Evolutionary conservation across 805 yeast species (phyloP).

Genomic region (Soucietia sequanensis): DNA sequence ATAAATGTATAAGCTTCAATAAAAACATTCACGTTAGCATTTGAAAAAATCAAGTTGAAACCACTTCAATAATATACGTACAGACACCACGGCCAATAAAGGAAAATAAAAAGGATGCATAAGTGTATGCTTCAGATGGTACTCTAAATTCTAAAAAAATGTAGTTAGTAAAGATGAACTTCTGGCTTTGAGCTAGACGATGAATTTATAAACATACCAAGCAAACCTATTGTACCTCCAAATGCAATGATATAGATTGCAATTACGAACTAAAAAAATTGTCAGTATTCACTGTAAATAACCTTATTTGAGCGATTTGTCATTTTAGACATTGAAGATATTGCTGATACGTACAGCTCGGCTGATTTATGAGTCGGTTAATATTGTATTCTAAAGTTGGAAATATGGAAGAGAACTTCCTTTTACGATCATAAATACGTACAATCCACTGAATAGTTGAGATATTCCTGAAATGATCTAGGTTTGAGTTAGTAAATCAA

Average conservation of each 20-base stretch:
- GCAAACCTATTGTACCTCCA: constrained; percentile 52
- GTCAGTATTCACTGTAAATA: too few relatives aligned
- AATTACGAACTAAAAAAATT: constrained; percentile 52
- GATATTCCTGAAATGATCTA: constrained; percentile 49
- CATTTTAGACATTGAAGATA: too few relatives aligned
- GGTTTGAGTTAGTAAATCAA: constrained; percentile 9
- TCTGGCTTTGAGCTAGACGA: neutral
- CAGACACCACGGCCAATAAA: constrained; percentile 74
- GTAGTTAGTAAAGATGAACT: constrained; percentile 11
- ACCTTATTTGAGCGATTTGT: too few relatives aligned
- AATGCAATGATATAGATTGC: constrained; percentile 58
- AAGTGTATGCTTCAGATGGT: constrained; percentile 62
- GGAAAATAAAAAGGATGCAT: constrained; percentile 66
- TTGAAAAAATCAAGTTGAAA: too few relatives aligned
- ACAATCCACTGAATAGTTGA: constrained; percentile 51
- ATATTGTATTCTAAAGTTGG: too few relatives aligned
- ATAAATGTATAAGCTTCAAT: constrained; percentile 35
- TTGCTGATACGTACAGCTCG: too few relatives aligned
- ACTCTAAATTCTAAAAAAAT: constrained; percentile 42
- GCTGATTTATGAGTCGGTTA: too few relatives aligned
- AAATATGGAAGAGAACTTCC: too few relatives aligned
- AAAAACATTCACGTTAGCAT: neutral
- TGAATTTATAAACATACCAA: constrained; percentile 33
- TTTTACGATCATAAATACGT: constrained; percentile 16
- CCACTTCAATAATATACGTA: constrained; percentile 32